Base-by-base conservation (phyloP, 495 filamentous ascomycete genomes). In the Penicillium psychrofluorescens region DNA sequence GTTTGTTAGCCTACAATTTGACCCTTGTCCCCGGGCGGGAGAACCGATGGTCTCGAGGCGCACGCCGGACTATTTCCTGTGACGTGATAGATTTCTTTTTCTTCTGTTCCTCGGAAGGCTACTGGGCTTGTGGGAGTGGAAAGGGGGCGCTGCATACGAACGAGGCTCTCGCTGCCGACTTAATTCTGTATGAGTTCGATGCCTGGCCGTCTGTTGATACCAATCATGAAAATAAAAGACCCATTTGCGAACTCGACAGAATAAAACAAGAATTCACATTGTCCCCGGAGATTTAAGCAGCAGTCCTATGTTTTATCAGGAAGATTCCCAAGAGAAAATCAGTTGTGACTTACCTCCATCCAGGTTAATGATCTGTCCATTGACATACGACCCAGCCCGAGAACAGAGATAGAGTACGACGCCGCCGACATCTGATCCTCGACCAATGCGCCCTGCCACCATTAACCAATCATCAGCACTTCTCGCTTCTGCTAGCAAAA, bases 1-100 rank as follows among this genome's bases (percentile, higher is more conserved):
- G 22, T 22, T 22, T 22, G 4, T 22, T 54, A 98, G 92, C 84
- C 74, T 98, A 75, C 92, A 98, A 81, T 98, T 98, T 70, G 92
- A 98, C 63, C 92, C 92, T 46, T 97, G 92, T 76, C 92, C 92
- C 37, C 78, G 92, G 64, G 91, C 92, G 45, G 92, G 92, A 45
- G 92, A 98, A 63, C 92, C 92, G 11, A 97, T 97, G 94, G 92
- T 98, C 54, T 96, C 92, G 51, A 83, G 94, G 70, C 81, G 88
- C 51, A 97, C 91, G 53, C 91, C 91, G 22, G 91, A 97, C 63
- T 97, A 97, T 74, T 97, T 97, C 85, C 83, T 97, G 60, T 97
- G 22, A 22, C 22, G 22, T 22, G 85, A 69, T 71, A 70, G 66
- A 72, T 51, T 55, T 54, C 46, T 52, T 52, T 40, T 54, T 50